A percentile compares a stretch with the other conserved stretches of the same genome.
Conservation (phyloP, 345 rosid genomes). For the Carallia brachiata region DNA sequence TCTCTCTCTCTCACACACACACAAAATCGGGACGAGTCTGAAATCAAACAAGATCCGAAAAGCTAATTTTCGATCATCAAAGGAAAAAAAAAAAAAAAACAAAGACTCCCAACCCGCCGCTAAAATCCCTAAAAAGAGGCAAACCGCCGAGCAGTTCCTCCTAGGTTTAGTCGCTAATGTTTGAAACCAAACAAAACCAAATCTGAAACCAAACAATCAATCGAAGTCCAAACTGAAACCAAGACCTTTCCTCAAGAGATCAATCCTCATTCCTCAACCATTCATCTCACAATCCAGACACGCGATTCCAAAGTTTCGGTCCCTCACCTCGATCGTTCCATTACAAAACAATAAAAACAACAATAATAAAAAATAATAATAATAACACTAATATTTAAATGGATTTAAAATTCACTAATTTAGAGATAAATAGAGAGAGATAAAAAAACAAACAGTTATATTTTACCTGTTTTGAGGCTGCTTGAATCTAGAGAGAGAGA, state of each 20-base stretch:
- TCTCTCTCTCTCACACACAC: background rate
- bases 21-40: background rate
- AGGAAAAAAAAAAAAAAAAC: too few relatives aligned
- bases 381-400: slow-evolving; percentile 1
- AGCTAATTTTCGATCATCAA: background rate
- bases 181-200: slow-evolving; percentile 1
- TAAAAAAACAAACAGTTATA: background rate
- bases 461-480: slow-evolving; percentile 35
- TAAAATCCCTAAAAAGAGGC: slow-evolving; percentile 4
- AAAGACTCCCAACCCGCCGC: too few relatives aligned
- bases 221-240: background rate
- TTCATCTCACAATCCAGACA: slow-evolving; percentile 20
- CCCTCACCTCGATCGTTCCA: background rate
- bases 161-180: background rate
- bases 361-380: slow-evolving; percentile 8
- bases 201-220: background rate
- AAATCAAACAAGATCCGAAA: slow-evolving; percentile 24
- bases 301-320: slow-evolving; percentile 3
- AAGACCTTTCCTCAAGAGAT: slow-evolving; percentile 2
- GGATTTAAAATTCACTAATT: background rate
- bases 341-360: background rate
- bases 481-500: slow-evolving; percentile 8
- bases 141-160: slow-evolving; percentile 10
- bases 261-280: slow-evolving; percentile 15
- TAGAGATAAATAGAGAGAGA: slow-evolving; percentile 11